A percentile compares a stretch with the other conserved stretches of the same genome.
Evolutionary conservation across 2,329 filamentous ascomycete species (phyloP).

Genomic region (Neurospora sp.): DNA sequence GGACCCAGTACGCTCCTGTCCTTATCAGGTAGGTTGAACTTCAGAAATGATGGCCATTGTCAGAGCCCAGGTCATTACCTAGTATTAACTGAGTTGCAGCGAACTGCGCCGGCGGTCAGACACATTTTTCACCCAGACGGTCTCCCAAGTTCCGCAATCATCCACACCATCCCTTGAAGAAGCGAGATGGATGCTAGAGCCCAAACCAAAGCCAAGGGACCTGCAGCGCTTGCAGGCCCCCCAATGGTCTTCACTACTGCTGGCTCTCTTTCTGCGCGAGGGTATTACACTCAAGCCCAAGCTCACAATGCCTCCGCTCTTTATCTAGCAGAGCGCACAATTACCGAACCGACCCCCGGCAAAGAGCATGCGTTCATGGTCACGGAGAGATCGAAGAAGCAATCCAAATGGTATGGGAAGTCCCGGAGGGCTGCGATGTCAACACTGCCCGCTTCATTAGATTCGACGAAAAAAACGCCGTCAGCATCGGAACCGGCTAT

Average conservation of each 20-base stretch:
- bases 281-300: neutral
- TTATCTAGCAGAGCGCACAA: neutral
- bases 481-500: neutral
- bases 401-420: neutral
- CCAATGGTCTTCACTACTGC: neutral
- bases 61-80: neutral
- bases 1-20: neutral
- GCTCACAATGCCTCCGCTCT: too few species aligned
- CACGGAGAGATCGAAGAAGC: neutral
- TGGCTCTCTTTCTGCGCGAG: neutral
- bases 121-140: neutral
- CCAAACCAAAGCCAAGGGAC: neutral
- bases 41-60: too few species aligned
- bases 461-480: neutral
- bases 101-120: neutral
- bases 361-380: rapidly evolving
- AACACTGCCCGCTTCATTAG: neutral
- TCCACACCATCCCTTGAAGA: neutral
- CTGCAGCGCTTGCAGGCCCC: neutral
- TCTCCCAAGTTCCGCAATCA: neutral
- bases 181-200: neutral
- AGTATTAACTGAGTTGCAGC: neutral
- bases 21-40: neutral
- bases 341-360: neutral
- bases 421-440: neutral